Evolutionary conservation across 2,329 filamentous ascomycete genomes (phyloP).

Genomic region (Sarocladium brachiariae): DNA sequence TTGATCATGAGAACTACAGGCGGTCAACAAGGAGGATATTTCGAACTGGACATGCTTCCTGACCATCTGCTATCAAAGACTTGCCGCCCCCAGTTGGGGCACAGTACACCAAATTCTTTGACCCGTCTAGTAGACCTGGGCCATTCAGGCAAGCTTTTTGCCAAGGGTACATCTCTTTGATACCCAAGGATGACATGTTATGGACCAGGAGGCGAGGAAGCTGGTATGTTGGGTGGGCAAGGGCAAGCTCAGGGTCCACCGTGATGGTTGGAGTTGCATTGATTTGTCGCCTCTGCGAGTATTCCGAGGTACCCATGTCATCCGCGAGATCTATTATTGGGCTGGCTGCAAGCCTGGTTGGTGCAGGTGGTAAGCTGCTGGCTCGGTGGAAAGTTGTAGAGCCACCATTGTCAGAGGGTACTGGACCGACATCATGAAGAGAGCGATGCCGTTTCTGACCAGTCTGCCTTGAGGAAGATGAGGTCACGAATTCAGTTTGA

Average conservation of each 20-base stretch:
- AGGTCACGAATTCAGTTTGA: constrained; percentile 9
- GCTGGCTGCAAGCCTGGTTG: constrained; percentile 32
- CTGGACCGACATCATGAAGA: constrained; percentile 13
- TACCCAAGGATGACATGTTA: constrained; percentile 62
- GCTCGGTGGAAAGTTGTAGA: constrained; percentile 27
- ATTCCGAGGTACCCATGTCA: constrained; percentile 36
- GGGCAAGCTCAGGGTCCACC: constrained; percentile 48
- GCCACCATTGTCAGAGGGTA: constrained; percentile 10
- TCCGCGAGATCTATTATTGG: constrained; percentile 33
- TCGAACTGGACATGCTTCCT: constrained; percentile 15
- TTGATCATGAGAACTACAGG: constrained; percentile 62
- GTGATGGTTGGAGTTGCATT: constrained; percentile 47
- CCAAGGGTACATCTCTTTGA: constrained; percentile 71
- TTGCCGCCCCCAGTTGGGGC: constrained; percentile 75
- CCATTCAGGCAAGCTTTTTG: constrained; percentile 67
- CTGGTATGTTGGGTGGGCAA: constrained; percentile 57
- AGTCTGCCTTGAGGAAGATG: constrained; percentile 32
- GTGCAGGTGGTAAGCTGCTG: constrained; percentile 23
- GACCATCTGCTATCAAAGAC: constrained; percentile 61
- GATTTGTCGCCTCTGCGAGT: constrained; percentile 47
- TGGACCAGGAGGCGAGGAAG: constrained; percentile 52
- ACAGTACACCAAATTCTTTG: constrained; percentile 69
- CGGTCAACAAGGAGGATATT: background rate
- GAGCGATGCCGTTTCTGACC: constrained; percentile 42
- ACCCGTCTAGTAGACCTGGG: constrained; percentile 56